phyloP scores from a whole-genome alignment of 2,329 filamentous ascomycete species.

The Fusarium bulbicola region DNA sequence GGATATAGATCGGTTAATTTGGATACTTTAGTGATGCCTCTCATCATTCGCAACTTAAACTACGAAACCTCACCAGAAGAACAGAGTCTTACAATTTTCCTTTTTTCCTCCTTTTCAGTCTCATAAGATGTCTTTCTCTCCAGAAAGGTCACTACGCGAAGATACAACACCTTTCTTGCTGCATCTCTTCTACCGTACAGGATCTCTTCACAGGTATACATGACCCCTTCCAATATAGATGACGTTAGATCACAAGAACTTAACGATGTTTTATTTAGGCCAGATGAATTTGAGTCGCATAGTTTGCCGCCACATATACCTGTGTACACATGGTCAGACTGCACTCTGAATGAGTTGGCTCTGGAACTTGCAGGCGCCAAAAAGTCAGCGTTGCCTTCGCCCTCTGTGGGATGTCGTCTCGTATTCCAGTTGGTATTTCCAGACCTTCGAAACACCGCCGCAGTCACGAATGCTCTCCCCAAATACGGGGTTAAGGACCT shows the following conservation, averaged over 20 bases:
- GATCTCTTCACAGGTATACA: slow-evolving; percentile 73
- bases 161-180: slow-evolving; percentile 84
- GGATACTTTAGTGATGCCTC: slow-evolving; percentile 3
- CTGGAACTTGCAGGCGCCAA: slow-evolving; percentile 75
- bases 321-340: slow-evolving; percentile 87
- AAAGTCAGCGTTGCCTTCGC: slow-evolving; percentile 74
- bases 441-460: slow-evolving; percentile 63
- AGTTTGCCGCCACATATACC: slow-evolving; percentile 73
- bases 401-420: slow-evolving; percentile 83
- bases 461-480: slow-evolving; percentile 44
- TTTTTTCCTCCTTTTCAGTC: not conserved
- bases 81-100: not conserved
- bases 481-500: slow-evolving; percentile 83
- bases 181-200: slow-evolving; percentile 82
- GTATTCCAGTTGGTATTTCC: slow-evolving; percentile 88
- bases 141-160: slow-evolving; percentile 66
- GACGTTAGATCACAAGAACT: not conserved
- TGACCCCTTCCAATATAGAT: not conserved
- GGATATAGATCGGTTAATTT: slow-evolving; percentile 40
- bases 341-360: slow-evolving; percentile 82
- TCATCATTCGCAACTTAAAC: not conserved
- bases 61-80: not conserved
- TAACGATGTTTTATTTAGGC: slow-evolving; percentile 53
- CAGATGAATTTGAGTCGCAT: slow-evolving; percentile 73
- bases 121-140: slow-evolving; percentile 25